Evolutionary conservation across 306 rosid species (phyloP), one percentile per base, ranked within the genome.

Genomic region (Carpinus fangiana): DNA sequence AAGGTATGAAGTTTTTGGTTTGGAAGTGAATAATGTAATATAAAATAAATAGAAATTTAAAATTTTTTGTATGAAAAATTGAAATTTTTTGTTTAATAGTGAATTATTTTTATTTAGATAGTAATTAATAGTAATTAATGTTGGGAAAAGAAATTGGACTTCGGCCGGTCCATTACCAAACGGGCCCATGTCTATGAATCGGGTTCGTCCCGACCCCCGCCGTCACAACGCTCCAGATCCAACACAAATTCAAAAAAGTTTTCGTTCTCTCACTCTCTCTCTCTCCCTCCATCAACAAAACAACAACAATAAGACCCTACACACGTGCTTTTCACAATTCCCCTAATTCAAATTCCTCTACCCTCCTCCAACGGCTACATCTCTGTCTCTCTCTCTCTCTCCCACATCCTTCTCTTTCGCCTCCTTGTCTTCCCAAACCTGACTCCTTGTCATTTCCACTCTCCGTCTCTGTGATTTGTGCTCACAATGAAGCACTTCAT

Each of bases 401-500:
- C 84, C 46, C 65, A 43, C 74, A 52, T 43, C 83, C 80, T 21
- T 20, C 81, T 79, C 76, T 75, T 73, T 82, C 87, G 77, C 82
- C 79, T 69, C 36, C 84, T 75, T 78, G 78, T 74, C 60, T 64
- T 51, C 53, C 85, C 80, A 75, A 73, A 62, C 77, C 78, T 53
- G 65, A 61, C 71, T 56, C 43, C 46, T 20, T 38, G 17, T 23
- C 70, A 66, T 51, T 41, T 75, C 16, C 57, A 13, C 79, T 56
- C 53, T 45, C 62, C 60, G 10, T 51, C 64, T 34, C 12, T 10
- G 61, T 50, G 54, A 88, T 28, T n/a, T 23, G 23, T 51, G 21
- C 80, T 61, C 66, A 16, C 28, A 7, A 83, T 92, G 97, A 90
- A 94, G 90, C 91, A 85, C 82, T 89, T 85, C 78, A 91, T 90